Evolutionary conservation across 148 eudicot species (phyloP), one percentile per base, ranked within the genome.

Genomic region (Polygonum maritimum): DNA sequence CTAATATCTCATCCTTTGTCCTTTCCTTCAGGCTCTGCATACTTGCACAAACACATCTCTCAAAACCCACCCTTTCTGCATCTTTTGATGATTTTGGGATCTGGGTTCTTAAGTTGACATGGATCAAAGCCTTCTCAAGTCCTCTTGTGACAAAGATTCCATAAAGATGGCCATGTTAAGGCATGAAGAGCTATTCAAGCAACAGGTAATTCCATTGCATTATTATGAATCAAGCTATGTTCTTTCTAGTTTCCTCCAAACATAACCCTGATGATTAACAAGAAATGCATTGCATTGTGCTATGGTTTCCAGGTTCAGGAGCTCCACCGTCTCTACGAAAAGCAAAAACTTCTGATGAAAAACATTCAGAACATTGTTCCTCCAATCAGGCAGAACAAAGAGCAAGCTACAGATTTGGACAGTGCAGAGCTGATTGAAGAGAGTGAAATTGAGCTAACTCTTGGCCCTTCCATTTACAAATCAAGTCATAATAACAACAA

Each of bases 141-240:
- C n/a, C n/a, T 82, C 85, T n/a, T 75, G 80, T 77, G 90, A 91
- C 49, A 96, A 80, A 82, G 91, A 92, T 65, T 79, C 57, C 82
- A 86, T 95, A 91, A 90, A 84, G 83, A 85, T 83, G 88, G 98
- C 92, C 21, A 95, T 95, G 91, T 82, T 95, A 69, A 91, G 92
- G 81, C 99, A 95, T 76, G 98, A 95, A 79, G 90, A 95, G 78
- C 83, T 85, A 60, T 95, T 95, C 85, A 86, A 82, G 83, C 85
- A 91, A 69, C 98, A 94, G 93, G 98, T 94, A 85, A 38, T 31
- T 5, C 1, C 49, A 22, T 54, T 18, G 13, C 49, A 38, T 14
- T 11, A 45, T 74, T 74, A 21, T 16, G 5, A 10, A 36, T 73
- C 14, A 1, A 48, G 38, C 3, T n/a, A n/a, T n/a, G n/a, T 48